Evolutionary conservation across 352 stramenopile species (phyloP), one percentile per base, ranked within the genome.

Genomic region (Phytopythium cucurbitacearum): DNA sequence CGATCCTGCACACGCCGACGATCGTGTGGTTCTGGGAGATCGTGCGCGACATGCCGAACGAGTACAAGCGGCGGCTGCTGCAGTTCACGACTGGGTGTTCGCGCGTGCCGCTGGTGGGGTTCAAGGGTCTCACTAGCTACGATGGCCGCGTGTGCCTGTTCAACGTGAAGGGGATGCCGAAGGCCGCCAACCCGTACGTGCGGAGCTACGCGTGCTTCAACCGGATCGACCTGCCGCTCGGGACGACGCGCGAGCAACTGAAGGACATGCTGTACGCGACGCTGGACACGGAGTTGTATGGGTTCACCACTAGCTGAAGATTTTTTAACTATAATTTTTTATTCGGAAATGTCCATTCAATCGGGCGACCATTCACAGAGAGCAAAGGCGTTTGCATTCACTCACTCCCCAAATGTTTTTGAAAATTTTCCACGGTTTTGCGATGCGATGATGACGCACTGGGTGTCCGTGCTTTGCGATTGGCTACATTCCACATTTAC

Each of bases 151-250:
- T 92, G 7, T 89, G 77, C 51, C 64, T 71, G 40, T 95, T 95
- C 51, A 89, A 80, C 16, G 58, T 94, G 39, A 72, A 77, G 11
- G 74, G 67, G n/a, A 69, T 88, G 33, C 51, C 69, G 8, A 59
- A 59, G 10, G 56, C 53, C 11, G 69, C 56, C 0, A 59, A 75
- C 48, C 67, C 74, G 61, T 87, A 72, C 46, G 69, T 90, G 36
- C 74, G 65, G 43, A 87, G 80, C 59, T 85, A 90, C 46, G 72
- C 80, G 40, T 91, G 82, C 58, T 91, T 89, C 60, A 90, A 90
- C 48, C 80, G 72, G 1, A 93, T 99, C 55, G 96, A 99, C 76
- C 70, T 99, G 15, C 96, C 96, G 13, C 57, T 98, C 33, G 98
- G 97, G 51, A 80, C 87, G 8, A 85, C 72, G 1, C 96, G 90